Evolutionary conservation across 139 green algal genomes (phyloP).

Genomic region (Tetradesmus obliquus): DNA sequence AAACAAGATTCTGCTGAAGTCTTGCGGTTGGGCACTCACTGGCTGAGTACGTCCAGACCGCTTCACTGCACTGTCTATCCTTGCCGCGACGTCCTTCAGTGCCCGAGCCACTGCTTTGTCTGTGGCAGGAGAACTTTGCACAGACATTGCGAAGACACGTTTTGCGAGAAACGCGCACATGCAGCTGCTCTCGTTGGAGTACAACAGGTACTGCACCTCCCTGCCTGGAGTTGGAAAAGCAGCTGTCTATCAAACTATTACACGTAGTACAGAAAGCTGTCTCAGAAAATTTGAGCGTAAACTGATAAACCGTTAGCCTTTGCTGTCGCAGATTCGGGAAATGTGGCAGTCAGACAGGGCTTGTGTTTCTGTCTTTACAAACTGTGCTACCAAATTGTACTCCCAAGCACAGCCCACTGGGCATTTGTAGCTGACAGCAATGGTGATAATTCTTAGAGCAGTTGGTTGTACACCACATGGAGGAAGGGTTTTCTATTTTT

Average conservation of each 20-base stretch:
- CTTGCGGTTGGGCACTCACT: not conserved
- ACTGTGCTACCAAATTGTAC: too few species aligned
- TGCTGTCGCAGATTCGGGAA: too few species aligned
- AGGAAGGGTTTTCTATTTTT: too few species aligned
- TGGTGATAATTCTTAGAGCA: too few species aligned
- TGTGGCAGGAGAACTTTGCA: not conserved
- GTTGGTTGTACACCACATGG: too few species aligned
- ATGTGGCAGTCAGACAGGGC: not conserved
- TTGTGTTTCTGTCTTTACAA: not conserved
- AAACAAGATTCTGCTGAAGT: not conserved
- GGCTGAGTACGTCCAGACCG: not conserved
- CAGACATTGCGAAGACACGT: constrained; percentile 33
- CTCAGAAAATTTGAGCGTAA: not conserved
- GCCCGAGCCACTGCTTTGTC: constrained; percentile 27
- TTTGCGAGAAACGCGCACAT: constrained; percentile 11
- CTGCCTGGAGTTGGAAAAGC: too few species aligned
- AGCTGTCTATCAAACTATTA: not conserved
- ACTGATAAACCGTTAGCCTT: too few species aligned
- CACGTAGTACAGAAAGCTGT: not conserved
- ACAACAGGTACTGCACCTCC: not conserved
- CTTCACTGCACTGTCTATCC: constrained; percentile 9
- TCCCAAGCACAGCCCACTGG: too few species aligned
- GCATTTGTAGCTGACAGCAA: too few species aligned
- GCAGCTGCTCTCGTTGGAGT: not conserved
- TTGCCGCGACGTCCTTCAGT: constrained; percentile 30